A percentile compares a stretch with the other conserved stretches of the same genome.
These are phyloP conservation scores for Hypomyces rosellus DNA, from an alignment of 2,329 filamentous ascomycete species.

Conservation along the genomic window DNA sequence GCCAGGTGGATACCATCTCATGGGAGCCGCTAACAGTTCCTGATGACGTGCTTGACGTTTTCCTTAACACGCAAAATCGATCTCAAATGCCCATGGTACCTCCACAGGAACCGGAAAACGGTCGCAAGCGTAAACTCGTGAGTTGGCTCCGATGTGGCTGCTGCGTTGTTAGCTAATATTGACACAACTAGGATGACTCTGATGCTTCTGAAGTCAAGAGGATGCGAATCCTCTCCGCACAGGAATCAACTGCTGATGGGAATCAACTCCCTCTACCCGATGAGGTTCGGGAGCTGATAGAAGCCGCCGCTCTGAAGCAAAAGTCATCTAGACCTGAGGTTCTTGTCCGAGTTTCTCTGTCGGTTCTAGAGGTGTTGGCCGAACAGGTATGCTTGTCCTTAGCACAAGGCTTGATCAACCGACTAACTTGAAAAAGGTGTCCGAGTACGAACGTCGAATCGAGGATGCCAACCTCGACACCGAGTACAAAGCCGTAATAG, in stretches of 20 bases:
- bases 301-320: slow-evolving; percentile 14
- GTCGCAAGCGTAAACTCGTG: slow-evolving; percentile 45
- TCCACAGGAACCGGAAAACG: slow-evolving; percentile 18
- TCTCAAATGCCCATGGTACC: slow-evolving; percentile 22
- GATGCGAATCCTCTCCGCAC: slow-evolving; percentile 19
- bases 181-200: slow-evolving; percentile 23
- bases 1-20: slow-evolving; percentile 27
- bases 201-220: slow-evolving; percentile 25
- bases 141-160: slow-evolving; percentile 17
- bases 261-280: slow-evolving; percentile 27
- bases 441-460: slow-evolving; percentile 24
- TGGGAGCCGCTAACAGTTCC: slow-evolving; percentile 46
- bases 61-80: slow-evolving; percentile 30
- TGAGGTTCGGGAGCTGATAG: slow-evolving; percentile 25
- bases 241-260: slow-evolving; percentile 15
- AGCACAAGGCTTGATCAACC: not conserved
- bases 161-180: not conserved
- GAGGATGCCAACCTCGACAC: slow-evolving; percentile 24
- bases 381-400: slow-evolving; percentile 27
- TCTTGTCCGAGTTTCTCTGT: slow-evolving; percentile 23
- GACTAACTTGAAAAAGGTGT: slow-evolving; percentile 18
- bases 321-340: slow-evolving; percentile 14
- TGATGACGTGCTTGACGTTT: slow-evolving; percentile 43
- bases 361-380: slow-evolving; percentile 33
- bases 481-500: slow-evolving; percentile 36